Evolutionary conservation across 345 rosid species (phyloP).

Genomic region (Corchorus olitorius): DNA sequence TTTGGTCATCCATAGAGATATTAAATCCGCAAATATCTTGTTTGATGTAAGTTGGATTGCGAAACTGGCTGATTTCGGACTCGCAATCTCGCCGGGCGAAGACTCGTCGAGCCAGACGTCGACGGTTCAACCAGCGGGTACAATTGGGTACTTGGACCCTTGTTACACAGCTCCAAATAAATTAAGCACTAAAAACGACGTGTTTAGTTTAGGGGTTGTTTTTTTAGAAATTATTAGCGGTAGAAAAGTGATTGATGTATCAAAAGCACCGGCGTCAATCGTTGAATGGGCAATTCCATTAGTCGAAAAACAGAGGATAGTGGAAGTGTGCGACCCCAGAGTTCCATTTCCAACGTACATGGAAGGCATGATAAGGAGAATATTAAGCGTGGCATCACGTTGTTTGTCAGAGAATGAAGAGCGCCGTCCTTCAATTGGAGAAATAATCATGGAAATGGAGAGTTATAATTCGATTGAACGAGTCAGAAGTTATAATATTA

Average conservation of each 20-base stretch:
- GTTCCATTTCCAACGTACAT: slow-evolving; percentile 34
- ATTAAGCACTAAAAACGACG: slow-evolving; percentile 58
- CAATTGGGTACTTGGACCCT: slow-evolving; percentile 81
- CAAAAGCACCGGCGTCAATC: slow-evolving; percentile 47
- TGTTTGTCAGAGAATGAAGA: slow-evolving; percentile 51
- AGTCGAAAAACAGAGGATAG: slow-evolving; percentile 31
- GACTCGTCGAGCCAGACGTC: slow-evolving; percentile 23
- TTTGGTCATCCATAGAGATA: slow-evolving; percentile 64
- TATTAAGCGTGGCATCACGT: slow-evolving; percentile 54
- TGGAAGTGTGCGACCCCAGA: slow-evolving; percentile 48
- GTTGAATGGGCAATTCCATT: slow-evolving; percentile 70
- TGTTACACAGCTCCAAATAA: slow-evolving; percentile 51
- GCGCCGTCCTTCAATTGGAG: slow-evolving; percentile 47
- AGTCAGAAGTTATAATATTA: slow-evolving; percentile 28
- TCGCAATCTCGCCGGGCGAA: slow-evolving; percentile 34
- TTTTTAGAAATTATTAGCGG: slow-evolving; percentile 66
- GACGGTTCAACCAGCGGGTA: slow-evolving; percentile 57
- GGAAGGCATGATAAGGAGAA: slow-evolving; percentile 32
- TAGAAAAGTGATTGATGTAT: slow-evolving; percentile 62
- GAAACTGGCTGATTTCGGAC: slow-evolving; percentile 72
- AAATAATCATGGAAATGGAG: slow-evolving; percentile 47
- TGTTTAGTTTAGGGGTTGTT: slow-evolving; percentile 71
- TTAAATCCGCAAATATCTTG: slow-evolving; percentile 68
- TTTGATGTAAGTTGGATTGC: slow-evolving; percentile 58
- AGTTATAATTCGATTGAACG: slow-evolving; percentile 32